A percentile compares a stretch with the other conserved stretches of the same genome.
Evolutionary conservation across 2,329 filamentous ascomycete species (phyloP).

Genomic region (Chrysoporthe puriensis): DNA sequence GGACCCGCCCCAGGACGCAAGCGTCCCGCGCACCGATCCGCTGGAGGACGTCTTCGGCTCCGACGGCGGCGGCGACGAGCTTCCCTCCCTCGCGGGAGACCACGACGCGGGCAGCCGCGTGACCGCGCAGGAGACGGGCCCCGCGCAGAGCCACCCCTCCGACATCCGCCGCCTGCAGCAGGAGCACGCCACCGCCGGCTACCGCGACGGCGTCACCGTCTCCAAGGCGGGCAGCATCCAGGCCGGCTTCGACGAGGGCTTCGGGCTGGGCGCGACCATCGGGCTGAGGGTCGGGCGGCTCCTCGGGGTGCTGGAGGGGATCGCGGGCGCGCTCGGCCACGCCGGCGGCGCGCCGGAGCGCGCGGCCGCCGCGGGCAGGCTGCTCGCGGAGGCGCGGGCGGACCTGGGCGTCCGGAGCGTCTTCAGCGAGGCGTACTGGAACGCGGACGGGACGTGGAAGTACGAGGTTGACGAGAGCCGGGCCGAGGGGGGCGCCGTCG

Average conservation of each 20-base stretch:
- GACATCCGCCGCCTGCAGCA: slow-evolving; percentile 76
- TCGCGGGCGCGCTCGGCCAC: slow-evolving; percentile 54
- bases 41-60: slow-evolving; percentile 29
- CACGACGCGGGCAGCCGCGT: background rate
- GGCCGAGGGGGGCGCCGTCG: slow-evolving; percentile 38
- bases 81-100: background rate
- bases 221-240: slow-evolving; percentile 81
- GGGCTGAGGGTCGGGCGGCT: slow-evolving; percentile 75
- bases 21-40: slow-evolving; percentile 15
- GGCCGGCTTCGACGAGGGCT: slow-evolving; percentile 89
- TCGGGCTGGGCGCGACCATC: slow-evolving; percentile 78
- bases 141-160: slow-evolving; percentile 45
- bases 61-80: slow-evolving; percentile 7
- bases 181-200: slow-evolving; percentile 82
- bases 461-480: slow-evolving; percentile 54
- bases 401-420: slow-evolving; percentile 66
- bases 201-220: slow-evolving; percentile 80
- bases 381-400: slow-evolving; percentile 54
- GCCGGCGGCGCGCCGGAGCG: slow-evolving; percentile 29
- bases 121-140: background rate
- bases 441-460: slow-evolving; percentile 71
- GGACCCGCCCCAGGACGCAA: slow-evolving; percentile 15
- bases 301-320: slow-evolving; percentile 76
- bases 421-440: slow-evolving; percentile 70
- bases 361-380: slow-evolving; percentile 34